A percentile compares a stretch with the other conserved stretches of the same genome.
phyloP scores from a whole-genome alignment of 225 moss, liverwort and hornwort genomes.

The Lunularia cruciata region DNA sequence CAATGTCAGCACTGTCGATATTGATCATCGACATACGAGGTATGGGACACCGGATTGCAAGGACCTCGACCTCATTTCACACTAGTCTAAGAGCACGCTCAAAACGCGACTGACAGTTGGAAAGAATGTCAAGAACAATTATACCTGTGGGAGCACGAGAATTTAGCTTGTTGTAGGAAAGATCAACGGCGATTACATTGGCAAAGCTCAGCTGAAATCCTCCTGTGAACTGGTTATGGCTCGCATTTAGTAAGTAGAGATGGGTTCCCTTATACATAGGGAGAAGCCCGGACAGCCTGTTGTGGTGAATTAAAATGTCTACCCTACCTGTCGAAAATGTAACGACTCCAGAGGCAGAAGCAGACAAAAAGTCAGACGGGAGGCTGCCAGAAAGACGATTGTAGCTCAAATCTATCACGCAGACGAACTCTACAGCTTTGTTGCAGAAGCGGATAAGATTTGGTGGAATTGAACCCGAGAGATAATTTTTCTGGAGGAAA shows the following conservation, averaged over 20 bases:
- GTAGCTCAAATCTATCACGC: constrained; percentile 8
- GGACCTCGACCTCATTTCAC: no score
- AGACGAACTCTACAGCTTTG: no score
- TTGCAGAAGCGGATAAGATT: constrained; percentile 8
- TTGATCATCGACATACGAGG: no score
- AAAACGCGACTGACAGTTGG: no score
- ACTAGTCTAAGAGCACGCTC: no score
- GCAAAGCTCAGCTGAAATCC: constrained; percentile 19
- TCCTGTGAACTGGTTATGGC: neutral
- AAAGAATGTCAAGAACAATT: no score
- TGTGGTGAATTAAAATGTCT: constrained; percentile 8
- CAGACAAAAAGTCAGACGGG: constrained; percentile 9
- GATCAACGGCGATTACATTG: constrained; percentile 1
- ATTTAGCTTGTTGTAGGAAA: constrained; percentile 13
- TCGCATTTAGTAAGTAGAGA: neutral
- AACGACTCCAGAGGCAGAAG: neutral
- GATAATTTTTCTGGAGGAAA: constrained; percentile 18
- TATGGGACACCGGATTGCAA: no score
- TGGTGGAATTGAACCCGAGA: constrained; percentile 19
- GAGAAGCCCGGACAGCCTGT: constrained; percentile 10
- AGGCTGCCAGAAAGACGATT: constrained; percentile 10
- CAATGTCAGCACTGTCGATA: no score
- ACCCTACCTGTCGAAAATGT: no score
- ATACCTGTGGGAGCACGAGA: no score
- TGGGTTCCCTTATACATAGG: neutral